Percentiles rank a stretch among this genome's conserved stretches.
Conservation (phyloP, 805 yeast species). For the Ogataea ganodermae region DNA sequence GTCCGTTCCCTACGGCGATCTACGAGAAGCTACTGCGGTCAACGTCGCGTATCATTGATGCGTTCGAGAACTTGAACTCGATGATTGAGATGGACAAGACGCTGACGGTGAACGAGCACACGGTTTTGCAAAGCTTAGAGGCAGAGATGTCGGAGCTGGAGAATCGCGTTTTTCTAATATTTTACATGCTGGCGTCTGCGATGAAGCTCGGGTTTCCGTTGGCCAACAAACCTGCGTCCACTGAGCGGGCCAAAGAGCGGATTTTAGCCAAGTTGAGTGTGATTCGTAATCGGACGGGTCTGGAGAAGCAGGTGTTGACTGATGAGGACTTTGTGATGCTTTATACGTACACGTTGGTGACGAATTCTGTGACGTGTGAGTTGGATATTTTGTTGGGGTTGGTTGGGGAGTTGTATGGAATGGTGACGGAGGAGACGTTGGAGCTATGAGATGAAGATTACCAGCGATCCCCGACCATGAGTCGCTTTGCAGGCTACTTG, state of each 20-base stretch:
- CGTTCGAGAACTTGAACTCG: slow-evolving; percentile 71
- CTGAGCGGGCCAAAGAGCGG: slow-evolving; percentile 71
- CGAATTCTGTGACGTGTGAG: slow-evolving; percentile 66
- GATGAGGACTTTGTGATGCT: slow-evolving; percentile 78
- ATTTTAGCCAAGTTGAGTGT: slow-evolving; percentile 65
- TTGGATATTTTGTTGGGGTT: slow-evolving; percentile 56
- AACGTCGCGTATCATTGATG: slow-evolving; percentile 69
- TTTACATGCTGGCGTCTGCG: slow-evolving; percentile 78
- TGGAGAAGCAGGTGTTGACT: slow-evolving; percentile 38
- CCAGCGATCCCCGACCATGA: neutral
- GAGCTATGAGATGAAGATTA: slow-evolving; percentile 39
- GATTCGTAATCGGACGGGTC: slow-evolving; percentile 43
- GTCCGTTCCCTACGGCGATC: slow-evolving; percentile 58
- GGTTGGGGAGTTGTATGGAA: slow-evolving; percentile 63
- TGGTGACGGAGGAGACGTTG: slow-evolving; percentile 62
- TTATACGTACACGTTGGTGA: slow-evolving; percentile 73
- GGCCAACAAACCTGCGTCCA: slow-evolving; percentile 75
- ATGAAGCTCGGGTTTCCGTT: slow-evolving; percentile 74
- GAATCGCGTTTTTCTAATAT: slow-evolving; percentile 69
- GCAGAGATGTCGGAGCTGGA: slow-evolving; percentile 69
- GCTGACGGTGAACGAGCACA: slow-evolving; percentile 53
- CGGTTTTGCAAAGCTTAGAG: slow-evolving; percentile 54
- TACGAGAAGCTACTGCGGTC: slow-evolving; percentile 53
- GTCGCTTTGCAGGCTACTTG: too few species aligned
- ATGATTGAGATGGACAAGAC: slow-evolving; percentile 64